Conservation (phyloP, 2,329 filamentous ascomycete species). For the Diaporthe vaccinii region DNA sequence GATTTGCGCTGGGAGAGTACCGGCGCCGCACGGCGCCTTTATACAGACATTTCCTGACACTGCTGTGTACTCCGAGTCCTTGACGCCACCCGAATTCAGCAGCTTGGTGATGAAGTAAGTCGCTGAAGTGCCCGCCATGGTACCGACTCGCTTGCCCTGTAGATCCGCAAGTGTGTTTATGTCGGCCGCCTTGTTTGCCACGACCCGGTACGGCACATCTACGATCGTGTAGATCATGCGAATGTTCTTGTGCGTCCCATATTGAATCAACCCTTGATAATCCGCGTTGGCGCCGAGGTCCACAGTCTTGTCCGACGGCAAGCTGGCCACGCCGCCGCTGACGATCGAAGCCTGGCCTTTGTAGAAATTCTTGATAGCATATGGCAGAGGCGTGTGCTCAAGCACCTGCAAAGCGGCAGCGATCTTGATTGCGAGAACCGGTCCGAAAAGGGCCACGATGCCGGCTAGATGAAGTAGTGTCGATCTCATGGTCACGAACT, state of each 20-base stretch:
- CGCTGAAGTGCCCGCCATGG: background rate
- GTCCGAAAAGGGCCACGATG: background rate
- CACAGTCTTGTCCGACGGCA: constrained; percentile 4
- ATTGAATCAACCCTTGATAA: background rate
- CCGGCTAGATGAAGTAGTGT: background rate
- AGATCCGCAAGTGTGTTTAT: background rate
- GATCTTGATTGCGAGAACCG: background rate
- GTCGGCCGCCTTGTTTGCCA: constrained; percentile 3
- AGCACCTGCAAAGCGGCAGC: constrained; percentile 1
- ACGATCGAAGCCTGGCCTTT: constrained; percentile 5
- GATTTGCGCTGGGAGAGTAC: background rate
- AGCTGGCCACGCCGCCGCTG: constrained; percentile 12
- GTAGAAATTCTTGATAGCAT: constrained; percentile 18
- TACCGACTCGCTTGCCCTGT: background rate
- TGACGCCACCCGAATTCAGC: background rate
- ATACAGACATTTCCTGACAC: background rate
- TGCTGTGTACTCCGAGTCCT: background rate
- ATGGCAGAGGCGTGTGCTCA: constrained; percentile 1
- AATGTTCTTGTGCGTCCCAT: background rate
- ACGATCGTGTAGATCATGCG: constrained; percentile 13
- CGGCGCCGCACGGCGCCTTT: constrained; percentile 2
- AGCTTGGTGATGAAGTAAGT: background rate
- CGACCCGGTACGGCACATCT: background rate
- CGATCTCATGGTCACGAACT: background rate
- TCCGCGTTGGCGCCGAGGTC: constrained; percentile 11